Evolutionary conservation across 768 basidiomycete genomes (phyloP).

Genomic region (Tephrocybe sp.): DNA sequence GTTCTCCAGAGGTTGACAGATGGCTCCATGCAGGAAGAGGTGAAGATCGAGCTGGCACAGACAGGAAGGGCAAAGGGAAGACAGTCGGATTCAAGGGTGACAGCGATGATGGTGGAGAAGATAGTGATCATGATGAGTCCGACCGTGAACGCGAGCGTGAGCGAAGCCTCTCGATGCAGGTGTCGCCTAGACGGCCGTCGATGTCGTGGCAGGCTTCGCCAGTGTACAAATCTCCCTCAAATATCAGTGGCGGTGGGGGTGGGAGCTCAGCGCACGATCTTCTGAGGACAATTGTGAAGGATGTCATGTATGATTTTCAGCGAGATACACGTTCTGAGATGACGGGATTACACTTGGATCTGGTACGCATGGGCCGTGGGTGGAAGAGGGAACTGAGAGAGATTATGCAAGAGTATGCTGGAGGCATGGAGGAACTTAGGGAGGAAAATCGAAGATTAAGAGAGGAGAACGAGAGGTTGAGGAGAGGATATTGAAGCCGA

Average conservation of each 20-base stretch:
- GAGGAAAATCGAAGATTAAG: slow-evolving; percentile 68
- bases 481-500: slow-evolving; percentile 28
- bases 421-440: slow-evolving; percentile 56
- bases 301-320: slow-evolving; percentile 74
- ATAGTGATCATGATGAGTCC: slow-evolving; percentile 21
- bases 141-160: slow-evolving; percentile 26
- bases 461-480: slow-evolving; percentile 67
- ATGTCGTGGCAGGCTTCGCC: slow-evolving; percentile 42
- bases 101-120: slow-evolving; percentile 15
- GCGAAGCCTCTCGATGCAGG: slow-evolving; percentile 49
- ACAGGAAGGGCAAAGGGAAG: slow-evolving; percentile 16
- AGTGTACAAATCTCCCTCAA: slow-evolving; percentile 28
- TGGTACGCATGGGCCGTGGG: slow-evolving; percentile 67
- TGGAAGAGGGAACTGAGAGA: slow-evolving; percentile 67
- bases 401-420: slow-evolving; percentile 60
- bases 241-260: slow-evolving; percentile 17
- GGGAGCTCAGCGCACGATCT: slow-evolving; percentile 51
- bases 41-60: slow-evolving; percentile 13
- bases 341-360: slow-evolving; percentile 71
- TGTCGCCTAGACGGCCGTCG: slow-evolving; percentile 53
- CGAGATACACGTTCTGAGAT: slow-evolving; percentile 71
- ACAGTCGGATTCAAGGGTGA: slow-evolving; percentile 12
- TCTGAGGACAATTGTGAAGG: slow-evolving; percentile 62
- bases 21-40: slow-evolving; percentile 48
- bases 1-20: slow-evolving; percentile 51